phyloP scores from a whole-genome alignment of 2,329 filamentous ascomycete species.

The Truncatella angustata region DNA sequence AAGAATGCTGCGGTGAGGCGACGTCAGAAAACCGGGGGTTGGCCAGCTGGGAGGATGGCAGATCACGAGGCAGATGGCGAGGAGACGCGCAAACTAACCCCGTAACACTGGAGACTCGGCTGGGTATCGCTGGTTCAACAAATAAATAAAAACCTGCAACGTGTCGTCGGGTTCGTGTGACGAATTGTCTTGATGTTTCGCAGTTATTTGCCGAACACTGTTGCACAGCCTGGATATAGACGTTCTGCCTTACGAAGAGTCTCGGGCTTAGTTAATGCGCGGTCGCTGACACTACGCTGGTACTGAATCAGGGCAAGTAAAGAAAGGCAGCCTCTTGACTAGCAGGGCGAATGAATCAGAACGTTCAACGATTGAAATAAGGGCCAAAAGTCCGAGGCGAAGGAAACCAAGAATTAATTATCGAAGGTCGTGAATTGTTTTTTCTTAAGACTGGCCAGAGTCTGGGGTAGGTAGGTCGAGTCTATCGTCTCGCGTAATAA shows the following conservation, averaged over 20 bases:
- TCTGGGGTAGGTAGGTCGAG: constrained; percentile 6
- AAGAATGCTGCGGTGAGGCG: constrained; percentile 6
- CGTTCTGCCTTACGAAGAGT: constrained; percentile 6
- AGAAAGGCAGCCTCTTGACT: not conserved
- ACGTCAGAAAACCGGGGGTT: constrained; percentile 3
- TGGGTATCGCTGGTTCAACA: not conserved
- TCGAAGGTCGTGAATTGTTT: not conserved
- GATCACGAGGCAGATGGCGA: constrained; percentile 10
- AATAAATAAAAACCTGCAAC: not conserved
- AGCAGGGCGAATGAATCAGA: too few relatives aligned
- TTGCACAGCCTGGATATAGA: constrained; percentile 9
- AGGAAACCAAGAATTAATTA: constrained; percentile 6
- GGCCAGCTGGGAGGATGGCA: not conserved
- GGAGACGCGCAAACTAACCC: constrained; percentile 9
- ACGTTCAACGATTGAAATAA: constrained; percentile 1
- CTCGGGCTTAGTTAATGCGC: constrained; percentile 1
- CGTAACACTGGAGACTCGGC: constrained; percentile 6
- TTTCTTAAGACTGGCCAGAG: constrained; percentile 8
- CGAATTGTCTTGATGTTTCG: not conserved
- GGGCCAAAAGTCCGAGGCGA: not conserved
- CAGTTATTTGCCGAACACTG: not conserved
- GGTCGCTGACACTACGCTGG: not conserved
- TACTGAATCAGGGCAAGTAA: too few relatives aligned
- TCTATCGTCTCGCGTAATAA: constrained; percentile 10
- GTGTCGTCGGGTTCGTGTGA: not conserved